Base-by-base conservation (phyloP, 2,329 filamentous ascomycete genomes). In the Diaporthe capsici region DNA sequence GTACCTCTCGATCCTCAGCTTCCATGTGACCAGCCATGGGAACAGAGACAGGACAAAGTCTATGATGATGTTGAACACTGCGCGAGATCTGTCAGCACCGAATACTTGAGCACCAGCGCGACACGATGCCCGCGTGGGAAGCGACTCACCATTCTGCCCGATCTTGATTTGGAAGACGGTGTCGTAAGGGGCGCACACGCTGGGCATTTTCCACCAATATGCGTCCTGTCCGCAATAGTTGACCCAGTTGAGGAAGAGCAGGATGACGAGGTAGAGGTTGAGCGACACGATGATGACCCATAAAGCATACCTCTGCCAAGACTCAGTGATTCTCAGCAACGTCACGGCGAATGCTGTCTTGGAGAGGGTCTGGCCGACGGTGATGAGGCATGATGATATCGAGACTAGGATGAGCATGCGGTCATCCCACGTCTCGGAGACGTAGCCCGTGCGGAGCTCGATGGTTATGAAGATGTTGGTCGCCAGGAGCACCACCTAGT, bases 351-450 rank as follows among this genome's bases (percentile, higher is more conserved):
- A 85, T 2, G 84, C 84, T 17, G 82, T 82, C 79, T 85, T 85
- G 53, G 82, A 82, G 79, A 76, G 81, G 9, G 84, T 81, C 75
- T 84, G 83, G 0, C 82, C 82, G 67, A 84, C 81, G 28, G 84
- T 75, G n/a, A 82, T 84, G 60, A 83, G 82, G 77, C 83, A 84
- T 2, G 83, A 84, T 3, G 83, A 83, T 20, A 84, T 80, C 75
- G 86, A 87, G 82, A 89, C 88, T 74, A 90, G 82, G 77, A 89
- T 88, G 78, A 87, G 86, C 87, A 89, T 89, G 72, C 84, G 85
- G 77, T 88, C 86, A 75, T 87, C 86, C 88, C 88, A 90, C 31
- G 82, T 79, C 37, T 86, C 79, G 1, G 82, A 79, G 12, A 88
- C 85, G 76, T 89, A 89, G 73, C 87, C 88, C 9, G 86, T 88